Conservation (phyloP, 192 early-diverging fungal genomes). For the Rhizoclosmatium sp. region DNA sequence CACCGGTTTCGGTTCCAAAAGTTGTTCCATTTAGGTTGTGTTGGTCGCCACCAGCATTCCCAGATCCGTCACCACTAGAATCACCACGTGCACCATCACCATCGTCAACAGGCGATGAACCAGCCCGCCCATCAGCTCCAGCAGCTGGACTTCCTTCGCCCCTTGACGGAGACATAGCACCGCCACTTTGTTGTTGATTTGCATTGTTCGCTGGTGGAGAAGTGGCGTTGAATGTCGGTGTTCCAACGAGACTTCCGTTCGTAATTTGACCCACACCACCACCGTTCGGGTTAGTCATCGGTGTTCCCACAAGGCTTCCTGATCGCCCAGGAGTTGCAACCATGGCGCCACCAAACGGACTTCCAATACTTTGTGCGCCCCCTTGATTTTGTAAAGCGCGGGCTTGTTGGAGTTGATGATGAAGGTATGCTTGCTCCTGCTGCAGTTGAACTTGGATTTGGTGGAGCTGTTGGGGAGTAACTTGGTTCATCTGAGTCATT, state of each 20-base stretch:
- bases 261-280: not conserved
- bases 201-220: constrained; percentile 3
- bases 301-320: not conserved
- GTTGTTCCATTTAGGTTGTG: not conserved
- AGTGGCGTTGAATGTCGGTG: not conserved
- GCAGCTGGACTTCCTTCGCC: not conserved
- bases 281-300: not conserved
- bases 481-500: not conserved
- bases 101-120: not conserved
- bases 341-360: not conserved
- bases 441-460: constrained; percentile 27
- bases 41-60: not conserved
- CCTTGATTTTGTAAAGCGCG: constrained; percentile 20
- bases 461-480: constrained; percentile 29
- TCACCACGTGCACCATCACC: not conserved
- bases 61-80: not conserved
- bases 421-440: constrained; percentile 23
- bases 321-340: not conserved
- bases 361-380: constrained; percentile 2
- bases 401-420: constrained; percentile 20
- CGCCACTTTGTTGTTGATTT: not conserved
- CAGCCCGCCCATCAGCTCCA: not conserved
- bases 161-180: not conserved
- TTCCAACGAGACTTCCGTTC: not conserved
- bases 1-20: not conserved